Percentiles rank a stretch among this genome's conserved stretches.
These are phyloP conservation scores for Solanum chmielewskii DNA, from an alignment of 257 asterid genomes.

Conservation along the genomic window DNA sequence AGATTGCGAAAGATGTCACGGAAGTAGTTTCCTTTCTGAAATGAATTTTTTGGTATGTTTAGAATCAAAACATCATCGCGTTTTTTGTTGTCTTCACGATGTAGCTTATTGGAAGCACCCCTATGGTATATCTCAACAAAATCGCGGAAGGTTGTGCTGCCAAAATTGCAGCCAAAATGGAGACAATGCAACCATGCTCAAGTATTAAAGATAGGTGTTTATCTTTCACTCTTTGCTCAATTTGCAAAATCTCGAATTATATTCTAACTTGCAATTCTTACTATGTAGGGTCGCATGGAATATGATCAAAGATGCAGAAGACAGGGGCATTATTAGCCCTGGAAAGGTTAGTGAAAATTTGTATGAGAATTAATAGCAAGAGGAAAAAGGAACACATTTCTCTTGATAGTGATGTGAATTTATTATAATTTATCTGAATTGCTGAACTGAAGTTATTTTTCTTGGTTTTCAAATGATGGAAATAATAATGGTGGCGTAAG, in stretches of 20 bases:
- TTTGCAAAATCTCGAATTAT: not conserved
- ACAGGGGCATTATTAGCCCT: constrained; percentile 30
- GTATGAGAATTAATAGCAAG: not conserved
- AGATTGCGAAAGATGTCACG: constrained; percentile 23
- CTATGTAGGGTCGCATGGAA: constrained; percentile 26
- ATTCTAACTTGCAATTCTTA: not conserved
- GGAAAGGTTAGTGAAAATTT: constrained; percentile 24
- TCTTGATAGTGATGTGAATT: no score
- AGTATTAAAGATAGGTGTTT: constrained; percentile 36
- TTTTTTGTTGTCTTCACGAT: not conserved
- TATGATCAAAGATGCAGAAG: constrained; percentile 49
- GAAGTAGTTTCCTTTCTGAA: constrained; percentile 12
- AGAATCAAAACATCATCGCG: not conserved
- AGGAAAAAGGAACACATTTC: not conserved
- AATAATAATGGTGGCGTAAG: constrained; percentile 9
- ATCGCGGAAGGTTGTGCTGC: constrained; percentile 23
- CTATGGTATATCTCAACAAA: constrained; percentile 35
- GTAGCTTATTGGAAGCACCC: constrained; percentile 33
- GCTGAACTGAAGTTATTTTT: not conserved
- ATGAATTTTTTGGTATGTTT: not conserved
- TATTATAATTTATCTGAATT: not conserved
- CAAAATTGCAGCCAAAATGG: constrained; percentile 33
- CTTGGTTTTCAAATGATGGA: not conserved
- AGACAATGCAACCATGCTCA: constrained; percentile 31
- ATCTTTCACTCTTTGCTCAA: not conserved